These are phyloP conservation scores for Scytalidium sp. DNA, from an alignment of 2,329 filamentous ascomycete genomes.

Conservation along the genomic window DNA sequence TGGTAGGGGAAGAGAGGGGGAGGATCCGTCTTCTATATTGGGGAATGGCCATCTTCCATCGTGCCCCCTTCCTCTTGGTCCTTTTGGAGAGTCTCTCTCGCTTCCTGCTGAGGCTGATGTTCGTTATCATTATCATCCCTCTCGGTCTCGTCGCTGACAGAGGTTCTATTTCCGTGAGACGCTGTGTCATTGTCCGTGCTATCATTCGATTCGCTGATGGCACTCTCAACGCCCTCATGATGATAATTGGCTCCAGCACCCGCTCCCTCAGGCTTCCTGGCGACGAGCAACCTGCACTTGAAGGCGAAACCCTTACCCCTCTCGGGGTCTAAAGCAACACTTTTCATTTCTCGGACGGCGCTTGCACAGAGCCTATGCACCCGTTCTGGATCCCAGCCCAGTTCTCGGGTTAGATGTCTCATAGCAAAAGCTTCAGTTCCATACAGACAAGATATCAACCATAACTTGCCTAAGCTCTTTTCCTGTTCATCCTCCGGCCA, in stretches of 20 bases:
- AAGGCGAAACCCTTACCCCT: conserved; percentile 19
- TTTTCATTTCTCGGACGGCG: conserved; percentile 12
- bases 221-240: neutral
- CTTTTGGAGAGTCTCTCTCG: too few relatives aligned
- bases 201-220: neutral
- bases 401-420: conserved; percentile 19
- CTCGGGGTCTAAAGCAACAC: conserved; percentile 16
- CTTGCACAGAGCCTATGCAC: conserved; percentile 13
- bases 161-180: too few relatives aligned
- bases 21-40: too few relatives aligned
- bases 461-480: conserved; percentile 20
- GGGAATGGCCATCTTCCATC: too few relatives aligned
- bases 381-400: conserved; percentile 21
- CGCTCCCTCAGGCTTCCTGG: conserved; percentile 20
- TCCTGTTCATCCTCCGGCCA: conserved; percentile 32
- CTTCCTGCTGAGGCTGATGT: too few relatives aligned
- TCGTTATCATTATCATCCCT: too few relatives aligned
- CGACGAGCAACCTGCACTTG: conserved; percentile 18
- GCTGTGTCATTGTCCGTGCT: too few relatives aligned
- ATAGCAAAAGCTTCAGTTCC: conserved; percentile 23
- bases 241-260: neutral
- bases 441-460: conserved; percentile 16
- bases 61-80: too few relatives aligned
- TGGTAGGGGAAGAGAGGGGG: too few relatives aligned
- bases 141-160: too few relatives aligned